Conservation (phyloP, 2,329 filamentous ascomycete species). For the Erysiphe pulchra region DNA sequence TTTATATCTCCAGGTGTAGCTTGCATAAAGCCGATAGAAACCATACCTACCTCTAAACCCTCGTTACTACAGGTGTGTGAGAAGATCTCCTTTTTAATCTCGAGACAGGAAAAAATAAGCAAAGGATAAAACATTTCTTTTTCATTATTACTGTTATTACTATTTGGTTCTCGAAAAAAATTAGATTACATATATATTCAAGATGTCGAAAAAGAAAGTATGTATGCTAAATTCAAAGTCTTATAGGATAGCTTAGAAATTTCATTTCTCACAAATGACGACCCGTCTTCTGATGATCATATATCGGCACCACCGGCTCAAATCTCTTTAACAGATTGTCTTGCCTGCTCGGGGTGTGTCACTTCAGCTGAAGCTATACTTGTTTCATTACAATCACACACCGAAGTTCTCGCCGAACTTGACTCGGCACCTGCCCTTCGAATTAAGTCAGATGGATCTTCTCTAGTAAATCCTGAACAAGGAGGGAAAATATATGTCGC, state of each 20-base stretch:
- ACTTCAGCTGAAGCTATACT: slow-evolving; percentile 95
- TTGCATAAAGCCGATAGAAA: slow-evolving; percentile 94
- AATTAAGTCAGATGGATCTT: slow-evolving; percentile 5
- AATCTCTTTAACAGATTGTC: slow-evolving; percentile 89
- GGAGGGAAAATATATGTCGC: slow-evolving; percentile 63
- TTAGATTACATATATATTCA: too few relatives aligned
- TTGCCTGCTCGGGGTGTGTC: slow-evolving; percentile 92
- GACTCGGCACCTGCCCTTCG: slow-evolving; percentile 32
- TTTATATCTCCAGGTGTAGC: slow-evolving; percentile 95
- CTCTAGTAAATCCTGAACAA: slow-evolving; percentile 27
- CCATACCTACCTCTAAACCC: slow-evolving; percentile 39
- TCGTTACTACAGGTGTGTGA: too few relatives aligned
- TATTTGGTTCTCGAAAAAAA: too few relatives aligned
- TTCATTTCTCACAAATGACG: slow-evolving; percentile 46
- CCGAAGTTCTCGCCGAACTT: slow-evolving; percentile 64
- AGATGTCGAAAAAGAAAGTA: too few relatives aligned
- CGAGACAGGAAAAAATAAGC: too few relatives aligned
- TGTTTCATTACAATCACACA: slow-evolving; percentile 79
- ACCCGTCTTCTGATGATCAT: slow-evolving; percentile 15
- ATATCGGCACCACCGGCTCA: slow-evolving; percentile 25
- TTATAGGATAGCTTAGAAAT: slow-evolving; percentile 40
- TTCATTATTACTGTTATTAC: too few relatives aligned
- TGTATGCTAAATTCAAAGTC: background rate
- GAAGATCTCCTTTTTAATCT: too few relatives aligned
- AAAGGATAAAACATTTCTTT: too few relatives aligned